phyloP scores from a whole-genome alignment of 208 protist species.

The Leishmania mexicana region DNA sequence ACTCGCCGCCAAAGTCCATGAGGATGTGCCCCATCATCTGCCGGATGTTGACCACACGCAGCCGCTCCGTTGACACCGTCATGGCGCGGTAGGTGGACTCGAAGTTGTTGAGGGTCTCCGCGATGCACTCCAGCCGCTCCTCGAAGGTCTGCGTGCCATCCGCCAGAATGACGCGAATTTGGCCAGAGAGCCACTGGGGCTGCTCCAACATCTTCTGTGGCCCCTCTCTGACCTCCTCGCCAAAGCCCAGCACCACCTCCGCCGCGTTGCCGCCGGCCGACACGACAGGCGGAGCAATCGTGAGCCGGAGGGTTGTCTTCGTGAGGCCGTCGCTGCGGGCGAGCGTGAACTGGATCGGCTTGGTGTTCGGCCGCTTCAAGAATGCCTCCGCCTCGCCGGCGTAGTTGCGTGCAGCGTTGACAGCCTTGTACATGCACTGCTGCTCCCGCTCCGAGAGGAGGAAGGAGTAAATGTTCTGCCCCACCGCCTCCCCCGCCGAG shows the following conservation, averaged over 20 bases:
- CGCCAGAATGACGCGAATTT: slow-evolving; percentile 60
- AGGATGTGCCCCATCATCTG: slow-evolving; percentile 85
- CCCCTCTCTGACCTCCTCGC: slow-evolving; percentile 49
- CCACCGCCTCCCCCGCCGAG: slow-evolving; percentile 62
- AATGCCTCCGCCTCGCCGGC: slow-evolving; percentile 70
- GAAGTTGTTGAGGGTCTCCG: slow-evolving; percentile 65
- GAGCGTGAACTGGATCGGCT: slow-evolving; percentile 53
- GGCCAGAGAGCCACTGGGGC: slow-evolving; percentile 64
- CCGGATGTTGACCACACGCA: slow-evolving; percentile 79
- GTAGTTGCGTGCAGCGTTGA: slow-evolving; percentile 61
- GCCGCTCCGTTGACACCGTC: slow-evolving; percentile 67
- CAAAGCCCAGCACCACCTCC: slow-evolving; percentile 76
- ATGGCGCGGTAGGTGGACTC: slow-evolving; percentile 74
- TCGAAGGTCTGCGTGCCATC: slow-evolving; percentile 56
- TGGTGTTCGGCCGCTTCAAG: slow-evolving; percentile 24
- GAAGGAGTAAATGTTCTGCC: slow-evolving; percentile 87
- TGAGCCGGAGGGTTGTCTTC: slow-evolving; percentile 56
- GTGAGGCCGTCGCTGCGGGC: slow-evolving; percentile 81
- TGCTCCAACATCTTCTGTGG: slow-evolving; percentile 59
- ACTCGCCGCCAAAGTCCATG: slow-evolving; percentile 84
- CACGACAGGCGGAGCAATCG: slow-evolving; percentile 60
- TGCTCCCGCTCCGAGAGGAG: slow-evolving; percentile 74
- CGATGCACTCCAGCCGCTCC: slow-evolving; percentile 59
- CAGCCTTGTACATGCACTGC: slow-evolving; percentile 60
- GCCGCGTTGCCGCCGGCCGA: slow-evolving; percentile 47